A percentile compares a stretch with the other conserved stretches of the same genome.
Evolutionary conservation across 495 filamentous ascomycete species (phyloP).

Genomic region (Aspergillus funiculosus): DNA sequence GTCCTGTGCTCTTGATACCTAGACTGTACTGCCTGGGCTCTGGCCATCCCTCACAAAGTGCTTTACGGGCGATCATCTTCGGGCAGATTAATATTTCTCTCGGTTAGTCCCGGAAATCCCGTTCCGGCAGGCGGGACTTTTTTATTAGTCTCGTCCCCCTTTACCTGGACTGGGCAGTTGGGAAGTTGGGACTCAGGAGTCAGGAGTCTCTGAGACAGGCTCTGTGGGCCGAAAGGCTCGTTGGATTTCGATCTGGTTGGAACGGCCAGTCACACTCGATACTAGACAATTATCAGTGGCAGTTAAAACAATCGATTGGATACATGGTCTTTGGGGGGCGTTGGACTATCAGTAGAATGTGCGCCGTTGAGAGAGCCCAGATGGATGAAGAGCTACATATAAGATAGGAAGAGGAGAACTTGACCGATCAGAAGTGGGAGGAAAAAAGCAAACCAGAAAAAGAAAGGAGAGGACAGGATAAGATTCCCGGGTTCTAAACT

Average conservation of each 20-base stretch:
- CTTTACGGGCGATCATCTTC: slow-evolving; percentile 6
- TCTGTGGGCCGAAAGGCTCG: not conserved
- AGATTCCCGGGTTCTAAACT: not conserved
- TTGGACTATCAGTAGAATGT: too few species aligned
- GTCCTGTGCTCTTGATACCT: not conserved
- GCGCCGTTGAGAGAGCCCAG: too few species aligned
- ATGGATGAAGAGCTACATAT: not conserved
- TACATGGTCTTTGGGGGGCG: not conserved
- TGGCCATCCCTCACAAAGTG: not conserved
- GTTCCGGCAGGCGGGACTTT: not conserved
- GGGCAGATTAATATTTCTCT: slow-evolving; percentile 1
- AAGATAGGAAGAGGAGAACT: slow-evolving; percentile 2
- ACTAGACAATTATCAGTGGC: too few species aligned
- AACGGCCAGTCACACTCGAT: not conserved
- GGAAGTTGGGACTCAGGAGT: too few species aligned
- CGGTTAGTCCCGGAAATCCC: slow-evolving; percentile 3
- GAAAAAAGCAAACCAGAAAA: not conserved
- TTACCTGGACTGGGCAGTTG: not conserved
- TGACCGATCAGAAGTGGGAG: slow-evolving; percentile 12
- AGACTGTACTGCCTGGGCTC: too few species aligned
- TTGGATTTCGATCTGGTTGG: not conserved
- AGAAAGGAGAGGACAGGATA: not conserved
- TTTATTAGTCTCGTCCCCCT: too few species aligned
- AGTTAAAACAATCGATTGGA: not conserved
- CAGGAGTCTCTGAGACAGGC: too few species aligned